Evolutionary conservation across 768 basidiomycete genomes (phyloP).

Genomic region (Crepidotus variabilis): DNA sequence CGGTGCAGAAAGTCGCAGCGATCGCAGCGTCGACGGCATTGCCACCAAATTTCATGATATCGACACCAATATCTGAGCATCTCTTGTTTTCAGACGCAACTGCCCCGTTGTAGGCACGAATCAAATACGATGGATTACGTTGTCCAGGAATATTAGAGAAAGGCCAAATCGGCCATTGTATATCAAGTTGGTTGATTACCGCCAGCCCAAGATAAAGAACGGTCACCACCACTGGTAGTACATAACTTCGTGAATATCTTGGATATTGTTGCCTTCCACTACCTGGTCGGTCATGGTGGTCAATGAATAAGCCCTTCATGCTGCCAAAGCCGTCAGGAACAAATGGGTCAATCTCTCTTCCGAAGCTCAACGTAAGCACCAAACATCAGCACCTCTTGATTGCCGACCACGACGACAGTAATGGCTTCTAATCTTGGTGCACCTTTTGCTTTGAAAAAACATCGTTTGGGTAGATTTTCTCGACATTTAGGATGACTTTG

Average conservation of each 20-base stretch:
- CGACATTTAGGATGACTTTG: neutral
- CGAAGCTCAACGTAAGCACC: neutral
- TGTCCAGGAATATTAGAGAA: neutral
- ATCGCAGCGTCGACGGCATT: conserved; percentile 90
- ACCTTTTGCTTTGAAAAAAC: conserved; percentile 6
- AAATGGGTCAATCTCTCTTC: no score
- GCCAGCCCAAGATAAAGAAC: neutral
- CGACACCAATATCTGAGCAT: conserved; percentile 84
- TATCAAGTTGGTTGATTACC: neutral
- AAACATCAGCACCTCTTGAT: neutral
- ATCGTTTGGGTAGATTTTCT: conserved; percentile 4
- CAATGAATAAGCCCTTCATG: neutral
- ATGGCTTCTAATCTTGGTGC: conserved; percentile 11
- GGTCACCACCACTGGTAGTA: neutral
- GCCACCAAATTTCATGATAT: conserved; percentile 74
- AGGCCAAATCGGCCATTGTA: neutral
- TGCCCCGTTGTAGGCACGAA: conserved; percentile 69
- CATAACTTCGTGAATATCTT: neutral
- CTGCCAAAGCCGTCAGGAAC: neutral
- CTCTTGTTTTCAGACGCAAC: conserved; percentile 86
- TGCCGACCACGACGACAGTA: neutral
- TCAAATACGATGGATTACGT: conserved; percentile 42
- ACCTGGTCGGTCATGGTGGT: neutral
- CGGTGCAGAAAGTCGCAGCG: conserved; percentile 71
- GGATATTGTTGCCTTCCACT: neutral